phyloP scores from a whole-genome alignment of 768 basidiomycete genomes.

The Artomyces pyxidatus region DNA sequence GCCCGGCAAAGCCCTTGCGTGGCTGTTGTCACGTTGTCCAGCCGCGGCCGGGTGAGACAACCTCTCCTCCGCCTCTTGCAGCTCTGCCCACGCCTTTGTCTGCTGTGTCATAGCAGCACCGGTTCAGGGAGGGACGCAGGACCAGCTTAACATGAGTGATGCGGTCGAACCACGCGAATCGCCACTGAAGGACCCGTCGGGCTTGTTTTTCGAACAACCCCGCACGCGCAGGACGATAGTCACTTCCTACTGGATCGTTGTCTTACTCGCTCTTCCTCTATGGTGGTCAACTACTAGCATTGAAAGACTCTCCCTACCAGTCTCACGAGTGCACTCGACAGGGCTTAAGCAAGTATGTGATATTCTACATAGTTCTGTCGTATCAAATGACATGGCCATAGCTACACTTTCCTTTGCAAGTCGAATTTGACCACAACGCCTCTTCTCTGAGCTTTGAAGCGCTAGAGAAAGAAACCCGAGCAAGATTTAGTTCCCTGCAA shows the following conservation, averaged over 20 bases:
- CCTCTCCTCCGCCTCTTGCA: no score
- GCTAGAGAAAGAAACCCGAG: not conserved
- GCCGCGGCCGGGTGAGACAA: no score
- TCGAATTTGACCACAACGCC: not conserved
- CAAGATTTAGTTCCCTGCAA: not conserved
- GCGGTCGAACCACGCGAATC: no score
- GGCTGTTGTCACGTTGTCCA: no score
- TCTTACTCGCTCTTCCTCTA: slow-evolving; percentile 73
- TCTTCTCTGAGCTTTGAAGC: not conserved
- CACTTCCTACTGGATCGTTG: slow-evolving; percentile 67
- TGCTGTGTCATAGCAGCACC: no score
- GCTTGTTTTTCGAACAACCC: slow-evolving; percentile 7
- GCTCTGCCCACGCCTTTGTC: no score
- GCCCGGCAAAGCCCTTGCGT: not conserved
- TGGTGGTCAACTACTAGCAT: slow-evolving; percentile 97
- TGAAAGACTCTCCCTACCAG: slow-evolving; percentile 66
- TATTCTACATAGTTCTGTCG: not conserved
- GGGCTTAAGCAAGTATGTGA: slow-evolving; percentile 10
- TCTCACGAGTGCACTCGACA: slow-evolving; percentile 5
- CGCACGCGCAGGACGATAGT: slow-evolving; percentile 48
- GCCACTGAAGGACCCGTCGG: slow-evolving; percentile 6
- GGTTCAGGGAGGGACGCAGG: no score
- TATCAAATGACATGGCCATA: not conserved
- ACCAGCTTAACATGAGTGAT: not conserved
- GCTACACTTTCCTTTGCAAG: slow-evolving; percentile 12